Base-by-base conservation (phyloP, 148 eudicot genomes). In the Rhododendron mucronatum region DNA sequence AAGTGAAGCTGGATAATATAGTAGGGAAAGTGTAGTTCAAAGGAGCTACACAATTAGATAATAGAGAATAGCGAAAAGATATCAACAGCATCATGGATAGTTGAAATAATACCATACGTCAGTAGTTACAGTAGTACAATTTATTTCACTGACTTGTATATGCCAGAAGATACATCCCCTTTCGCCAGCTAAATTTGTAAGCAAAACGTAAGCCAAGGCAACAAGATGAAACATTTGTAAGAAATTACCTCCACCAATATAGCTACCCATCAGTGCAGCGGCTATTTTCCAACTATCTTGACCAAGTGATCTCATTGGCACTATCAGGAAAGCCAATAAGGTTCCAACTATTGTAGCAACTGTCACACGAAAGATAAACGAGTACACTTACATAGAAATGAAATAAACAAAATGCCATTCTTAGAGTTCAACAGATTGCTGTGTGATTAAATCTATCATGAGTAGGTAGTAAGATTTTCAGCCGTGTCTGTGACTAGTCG, bases 211-310 rank as follows among this genome's bases (percentile, higher is more conserved):
- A 37, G 67, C 67, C 67, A 85, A 61, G 82, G 44, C 75, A 57
- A 61, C 23, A 85, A 48, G 48, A 37, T 26, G 57, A 61, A 82
- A 33, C 35, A 86, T 48, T 35, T 83, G 28, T 45, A 55, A 47
- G n/a, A 23, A 91, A 87, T 90, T 93, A 93, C 98, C 92, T 94
- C 99, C 99, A 85, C 98, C 99, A 89, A 94, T 96, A 84, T 96
- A 94, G 86, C 98, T 96, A 45, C 98, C 97, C 99, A 96, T 96
- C 45, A 95, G 92, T 63, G 96, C 93, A 71, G 99, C 87, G 79
- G 99, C 99, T 81, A 96, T 94, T 91, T 93, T 96, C 99, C 99
- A 96, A 88, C 90, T 87, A 89, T 96, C 98, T 78, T 88, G 91
- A 88, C 97, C 99, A 81, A 96, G 98, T 26, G 97, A 92, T 80